Evolutionary conservation across 495 filamentous ascomycete genomes (phyloP), one percentile per base, ranked within the genome.

Genomic region (Penicillium riverlandense): DNA sequence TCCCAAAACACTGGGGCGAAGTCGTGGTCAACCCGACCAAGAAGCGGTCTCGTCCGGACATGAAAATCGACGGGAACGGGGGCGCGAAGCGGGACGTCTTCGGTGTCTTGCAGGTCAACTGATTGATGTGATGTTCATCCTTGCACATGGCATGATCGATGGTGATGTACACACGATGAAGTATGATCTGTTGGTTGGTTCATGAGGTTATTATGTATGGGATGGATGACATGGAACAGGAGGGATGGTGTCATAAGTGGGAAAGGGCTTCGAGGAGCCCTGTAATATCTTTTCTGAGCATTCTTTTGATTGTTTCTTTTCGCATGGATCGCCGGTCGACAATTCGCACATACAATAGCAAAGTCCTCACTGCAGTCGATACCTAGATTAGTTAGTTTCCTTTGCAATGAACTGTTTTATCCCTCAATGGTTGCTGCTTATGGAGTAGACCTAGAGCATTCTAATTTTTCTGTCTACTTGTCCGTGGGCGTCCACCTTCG

Each of bases 1-100:
- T 65, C 2, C 65, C 70, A 0, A 71, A 70, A 47, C 66, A 71
- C 39, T 73, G 70, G 70, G 67, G 70, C 9, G 70, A 73, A 48
- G 70, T 73, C 2, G 61, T 73, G 7, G 58, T 73, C 38, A 70
- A 71, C 34, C 59, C 69, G 14, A 61, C 59, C 37, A 68, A 67
- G 46, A 68, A 64, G 46, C 53, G 53, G 10, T 63, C 66, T 32
- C 55, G 59, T 16, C 54, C 55, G 0, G 54, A 61, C 33, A 57
- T 61, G 38, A 61, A 57, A 16, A 35, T 53, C 2, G 53, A 57
- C 12, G 48, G 47, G 9, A 40, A 51, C 10, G 48, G 47, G 9
- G 40, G 48, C 10, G 44, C 40, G 15, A 43, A 41, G 22, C 61
- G 58, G 6, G 70, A 73, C 50, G 65, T 73, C n/a, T 73, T 73